Conservation (phyloP, 345 rosid species). For the Psidium friedrichsthalianum region DNA sequence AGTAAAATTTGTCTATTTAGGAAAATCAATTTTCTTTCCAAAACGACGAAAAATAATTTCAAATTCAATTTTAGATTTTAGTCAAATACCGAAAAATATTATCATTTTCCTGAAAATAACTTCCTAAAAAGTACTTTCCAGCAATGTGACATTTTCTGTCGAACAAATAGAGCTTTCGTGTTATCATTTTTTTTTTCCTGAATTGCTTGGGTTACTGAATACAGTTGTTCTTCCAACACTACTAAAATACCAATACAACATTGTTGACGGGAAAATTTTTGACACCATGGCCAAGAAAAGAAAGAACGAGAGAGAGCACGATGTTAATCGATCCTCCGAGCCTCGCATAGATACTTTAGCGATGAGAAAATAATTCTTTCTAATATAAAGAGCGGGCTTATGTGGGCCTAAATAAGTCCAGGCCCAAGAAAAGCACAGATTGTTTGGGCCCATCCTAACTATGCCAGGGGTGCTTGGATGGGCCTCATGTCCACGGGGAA, state of each 20-base stretch:
- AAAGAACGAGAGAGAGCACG: neutral
- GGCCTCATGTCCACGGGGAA: neutral
- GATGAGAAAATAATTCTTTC: neutral
- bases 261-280: neutral
- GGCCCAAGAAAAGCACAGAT: neutral
- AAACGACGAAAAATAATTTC: too few relatives aligned
- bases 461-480: neutral
- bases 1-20: too few relatives aligned
- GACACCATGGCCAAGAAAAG: neutral
- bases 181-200: too few relatives aligned
- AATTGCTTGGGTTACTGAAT: neutral
- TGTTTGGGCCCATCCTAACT: neutral
- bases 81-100: too few relatives aligned
- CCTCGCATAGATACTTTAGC: neutral
- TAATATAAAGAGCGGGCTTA: neutral
- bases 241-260: neutral
- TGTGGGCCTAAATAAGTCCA: neutral
- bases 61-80: too few relatives aligned
- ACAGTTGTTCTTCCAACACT: neutral
- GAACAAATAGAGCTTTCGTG: too few relatives aligned
- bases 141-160: too few relatives aligned
- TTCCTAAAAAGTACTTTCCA: too few relatives aligned
- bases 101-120: too few relatives aligned
- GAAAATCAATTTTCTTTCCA: too few relatives aligned
- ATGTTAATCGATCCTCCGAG: neutral